Conservation (phyloP, 164 flowering plant species). For the Sedum album region DNA sequence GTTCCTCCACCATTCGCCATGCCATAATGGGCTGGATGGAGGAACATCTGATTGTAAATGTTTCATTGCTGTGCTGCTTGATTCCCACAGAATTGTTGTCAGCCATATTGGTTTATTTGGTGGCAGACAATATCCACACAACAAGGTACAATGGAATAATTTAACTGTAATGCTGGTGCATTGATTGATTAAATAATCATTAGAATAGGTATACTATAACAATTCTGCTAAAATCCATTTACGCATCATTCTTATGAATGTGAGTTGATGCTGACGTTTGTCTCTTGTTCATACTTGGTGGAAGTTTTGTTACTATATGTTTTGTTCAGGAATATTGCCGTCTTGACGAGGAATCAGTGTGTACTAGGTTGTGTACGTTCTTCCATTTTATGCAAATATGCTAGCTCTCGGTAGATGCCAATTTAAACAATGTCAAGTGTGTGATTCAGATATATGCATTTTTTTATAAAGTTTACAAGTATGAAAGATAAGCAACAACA, state of each 20-base stretch:
- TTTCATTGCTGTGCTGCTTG: no score
- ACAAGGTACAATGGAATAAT: neutral
- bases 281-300: neutral
- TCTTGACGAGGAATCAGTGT: neutral
- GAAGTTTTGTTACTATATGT: neutral
- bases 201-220: neutral
- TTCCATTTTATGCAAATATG: neutral
- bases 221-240: neutral
- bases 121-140: conserved; percentile 10
- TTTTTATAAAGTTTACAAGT: neutral
- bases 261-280: conserved; percentile 1
- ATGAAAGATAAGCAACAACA: neutral
- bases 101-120: conserved; percentile 7
- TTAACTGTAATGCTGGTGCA: neutral
- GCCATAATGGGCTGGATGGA: neutral
- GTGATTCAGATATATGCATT: no score
- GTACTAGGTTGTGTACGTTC: neutral
- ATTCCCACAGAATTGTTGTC: conserved; percentile 9
- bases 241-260: neutral
- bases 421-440: no score
- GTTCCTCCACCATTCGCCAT: neutral
- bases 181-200: neutral
- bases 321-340: neutral
- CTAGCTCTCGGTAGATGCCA: no score
- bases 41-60: no score